A percentile compares a stretch with the other conserved stretches of the same genome.
Conservation (phyloP, 768 basidiomycete genomes). For the Hygrophoropsis aurantiaca region DNA sequence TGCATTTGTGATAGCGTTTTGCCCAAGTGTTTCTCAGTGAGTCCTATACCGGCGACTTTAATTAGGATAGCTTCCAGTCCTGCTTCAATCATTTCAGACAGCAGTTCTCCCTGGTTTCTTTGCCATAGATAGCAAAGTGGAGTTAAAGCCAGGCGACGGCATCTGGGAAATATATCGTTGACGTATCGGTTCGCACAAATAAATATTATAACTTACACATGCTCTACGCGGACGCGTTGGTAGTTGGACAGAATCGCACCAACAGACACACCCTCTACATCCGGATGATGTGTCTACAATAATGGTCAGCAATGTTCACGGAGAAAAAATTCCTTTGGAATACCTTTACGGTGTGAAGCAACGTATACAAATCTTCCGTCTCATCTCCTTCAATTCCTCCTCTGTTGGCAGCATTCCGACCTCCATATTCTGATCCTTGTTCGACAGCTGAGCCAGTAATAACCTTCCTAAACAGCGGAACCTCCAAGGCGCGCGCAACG, state of each 20-base stretch:
- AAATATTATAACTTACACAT: conserved; percentile 64
- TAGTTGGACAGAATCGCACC: conserved; percentile 98
- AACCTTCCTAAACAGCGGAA: conserved; percentile 80
- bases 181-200: conserved; percentile 2
- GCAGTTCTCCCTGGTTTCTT: conserved; percentile 79
- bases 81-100: conserved; percentile 81
- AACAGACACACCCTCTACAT: conserved; percentile 84
- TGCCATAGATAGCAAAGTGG: conserved; percentile 94
- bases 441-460: conserved; percentile 83
- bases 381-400: conserved; percentile 80
- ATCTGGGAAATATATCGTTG: conserved; percentile 43
- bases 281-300: conserved; percentile 70
- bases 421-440: conserved; percentile 84
- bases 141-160: conserved; percentile 75
- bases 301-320: background rate
- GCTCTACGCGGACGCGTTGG: conserved; percentile 94
- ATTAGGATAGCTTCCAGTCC: conserved; percentile 84
- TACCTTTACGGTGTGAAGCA: conserved; percentile 80
- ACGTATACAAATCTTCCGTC: conserved; percentile 85
- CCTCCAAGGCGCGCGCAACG: conserved; percentile 79
- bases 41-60: conserved; percentile 94
- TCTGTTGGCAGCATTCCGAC: conserved; percentile 42
- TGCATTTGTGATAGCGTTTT: conserved; percentile 74
- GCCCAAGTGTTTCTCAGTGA: conserved; percentile 76
- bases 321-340: conserved; percentile 2